phyloP scores from a whole-genome alignment of 768 basidiomycete species.

The Trametes cinnabarina region DNA sequence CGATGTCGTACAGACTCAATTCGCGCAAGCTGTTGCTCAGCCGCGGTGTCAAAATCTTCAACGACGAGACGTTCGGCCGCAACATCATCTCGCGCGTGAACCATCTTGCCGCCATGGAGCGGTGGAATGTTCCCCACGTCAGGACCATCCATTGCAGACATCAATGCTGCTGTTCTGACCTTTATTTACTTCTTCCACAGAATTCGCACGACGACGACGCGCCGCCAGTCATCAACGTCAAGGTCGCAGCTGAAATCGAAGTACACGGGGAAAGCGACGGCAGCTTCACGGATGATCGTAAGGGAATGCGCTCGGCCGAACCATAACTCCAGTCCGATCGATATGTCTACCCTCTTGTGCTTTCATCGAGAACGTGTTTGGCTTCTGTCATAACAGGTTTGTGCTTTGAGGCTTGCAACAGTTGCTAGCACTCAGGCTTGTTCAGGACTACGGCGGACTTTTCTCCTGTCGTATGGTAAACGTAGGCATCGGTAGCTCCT shows the following conservation, averaged over 20 bases:
- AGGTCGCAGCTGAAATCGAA: not conserved
- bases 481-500: too few relatives aligned
- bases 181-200: too few relatives aligned
- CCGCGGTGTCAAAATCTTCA: conserved; percentile 5
- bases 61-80: not conserved
- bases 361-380: too few relatives aligned
- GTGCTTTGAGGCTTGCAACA: too few relatives aligned
- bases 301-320: too few relatives aligned
- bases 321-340: too few relatives aligned
- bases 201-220: not conserved
- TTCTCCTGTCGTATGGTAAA: too few relatives aligned
- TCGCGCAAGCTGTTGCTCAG: not conserved
- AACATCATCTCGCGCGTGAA: not conserved
- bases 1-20: not conserved
- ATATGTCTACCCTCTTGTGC: too few relatives aligned
- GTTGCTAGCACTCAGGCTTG: too few relatives aligned
- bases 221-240: not conserved
- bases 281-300: not conserved
- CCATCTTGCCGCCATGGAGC: not conserved
- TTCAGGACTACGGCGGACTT: too few relatives aligned
- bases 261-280: not conserved
- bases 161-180: not conserved
- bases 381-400: too few relatives aligned
- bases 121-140: not conserved
- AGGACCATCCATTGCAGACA: not conserved